These are phyloP conservation scores for Hyphopichia khmerensis DNA, from an alignment of 1,139 yeast species.

Conservation along the genomic window DNA sequence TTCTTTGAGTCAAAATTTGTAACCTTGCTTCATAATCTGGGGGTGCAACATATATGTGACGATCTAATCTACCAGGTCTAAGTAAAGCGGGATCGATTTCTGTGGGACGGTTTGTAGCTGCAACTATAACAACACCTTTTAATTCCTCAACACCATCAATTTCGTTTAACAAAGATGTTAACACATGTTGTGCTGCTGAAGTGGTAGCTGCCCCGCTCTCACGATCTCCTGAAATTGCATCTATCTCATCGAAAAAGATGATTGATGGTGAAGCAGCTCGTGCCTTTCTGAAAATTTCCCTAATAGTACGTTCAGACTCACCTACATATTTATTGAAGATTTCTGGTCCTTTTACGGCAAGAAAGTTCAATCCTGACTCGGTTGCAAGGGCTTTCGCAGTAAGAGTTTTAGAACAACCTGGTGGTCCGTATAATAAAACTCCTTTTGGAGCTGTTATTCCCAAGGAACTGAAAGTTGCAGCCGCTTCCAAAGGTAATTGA, in stretches of 20 bases:
- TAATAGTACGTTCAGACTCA: conserved; percentile 83
- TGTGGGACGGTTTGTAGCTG: conserved; percentile 94
- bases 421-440: conserved; percentile 88
- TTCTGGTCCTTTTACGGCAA: conserved; percentile 96
- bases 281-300: conserved; percentile 90
- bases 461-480: conserved; percentile 68
- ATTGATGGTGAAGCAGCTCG: conserved; percentile 92
- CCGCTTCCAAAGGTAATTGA: conserved; percentile 84
- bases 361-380: conserved; percentile 86
- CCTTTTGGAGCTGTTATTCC: conserved; percentile 94
- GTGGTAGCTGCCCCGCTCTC: conserved; percentile 56
- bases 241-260: conserved; percentile 92
- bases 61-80: conserved; percentile 91
- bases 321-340: conserved; percentile 93
- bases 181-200: conserved; percentile 78
- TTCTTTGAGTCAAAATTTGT: conserved; percentile 70
- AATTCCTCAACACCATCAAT: conserved; percentile 95
- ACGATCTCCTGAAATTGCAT: conserved; percentile 81
- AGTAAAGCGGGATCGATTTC: conserved; percentile 87
- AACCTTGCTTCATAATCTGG: conserved; percentile 80
- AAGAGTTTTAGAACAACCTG: conserved; percentile 92
- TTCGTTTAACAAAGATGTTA: conserved; percentile 86
- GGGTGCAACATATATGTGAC: conserved; percentile 89
- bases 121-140: conserved; percentile 88
- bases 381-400: conserved; percentile 95